Conservation (phyloP, 148 eudicot genomes). For the Nepenthes gracilis region DNA sequence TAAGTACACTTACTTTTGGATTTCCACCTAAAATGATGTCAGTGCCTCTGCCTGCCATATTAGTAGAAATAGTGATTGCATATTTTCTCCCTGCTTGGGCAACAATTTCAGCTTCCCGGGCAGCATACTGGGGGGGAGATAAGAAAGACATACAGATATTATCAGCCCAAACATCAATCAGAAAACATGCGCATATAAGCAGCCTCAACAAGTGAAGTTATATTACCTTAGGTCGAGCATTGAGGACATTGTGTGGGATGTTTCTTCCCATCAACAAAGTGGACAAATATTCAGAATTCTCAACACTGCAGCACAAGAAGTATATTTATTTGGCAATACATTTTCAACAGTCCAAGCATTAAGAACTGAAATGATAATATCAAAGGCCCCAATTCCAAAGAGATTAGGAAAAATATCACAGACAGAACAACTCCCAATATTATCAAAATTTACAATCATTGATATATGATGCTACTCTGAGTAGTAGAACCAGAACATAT, state of each 20-base stretch:
- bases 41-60: conserved; percentile 99
- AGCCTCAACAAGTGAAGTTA: conserved; percentile 4
- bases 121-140: conserved; percentile 68
- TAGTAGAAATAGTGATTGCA: conserved; percentile 95
- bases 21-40: conserved; percentile 98
- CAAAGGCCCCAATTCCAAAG: too few species aligned
- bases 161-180: not conserved
- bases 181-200: not conserved
- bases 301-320: conserved; percentile 63
- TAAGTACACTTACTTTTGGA: conserved; percentile 52
- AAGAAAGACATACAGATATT: conserved; percentile 8
- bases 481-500: too few species aligned
- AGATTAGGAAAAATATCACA: too few species aligned
- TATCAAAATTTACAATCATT: too few species aligned
- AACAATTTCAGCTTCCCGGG: conserved; percentile 94
- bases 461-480: too few species aligned
- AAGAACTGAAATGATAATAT: too few species aligned
- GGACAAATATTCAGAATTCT: conserved; percentile 83
- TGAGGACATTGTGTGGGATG: conserved; percentile 94
- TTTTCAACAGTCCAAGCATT: too few species aligned
- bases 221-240: conserved; percentile 95
- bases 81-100: conserved; percentile 96
- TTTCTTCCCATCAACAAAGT: conserved; percentile 49
- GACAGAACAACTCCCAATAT: too few species aligned
- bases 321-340: conserved; percentile 6